Evolutionary conservation across 768 basidiomycete genomes (phyloP), one percentile per base, ranked within the genome.

Genomic region (Cystoderma amianthinum): DNA sequence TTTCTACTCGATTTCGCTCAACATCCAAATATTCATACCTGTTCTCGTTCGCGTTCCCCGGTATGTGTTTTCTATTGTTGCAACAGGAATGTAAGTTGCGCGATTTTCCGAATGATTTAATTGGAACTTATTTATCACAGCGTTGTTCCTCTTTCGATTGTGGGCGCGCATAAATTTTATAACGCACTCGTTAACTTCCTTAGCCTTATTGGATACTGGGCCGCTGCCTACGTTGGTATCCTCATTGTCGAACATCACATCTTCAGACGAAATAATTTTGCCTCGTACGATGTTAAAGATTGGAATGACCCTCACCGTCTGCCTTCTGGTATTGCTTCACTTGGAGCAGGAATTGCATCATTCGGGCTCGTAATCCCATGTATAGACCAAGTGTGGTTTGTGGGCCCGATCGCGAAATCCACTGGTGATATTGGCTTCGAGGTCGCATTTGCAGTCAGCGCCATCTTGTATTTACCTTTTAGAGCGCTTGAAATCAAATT

Each of bases 341-440:
- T 88, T 5, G 57, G 57, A 0, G 75, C 87, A 2, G 66, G 62
- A 6, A 36, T 74, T 3, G 55, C 71, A 37, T 71, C 78, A 2
- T 78, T 82, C 39, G 76, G 64, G 9, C 64, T 87, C 5, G 60
- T 82, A 10, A 61, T 89, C 11, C 78, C 83, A 3, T 72, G 69
- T 40, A 90, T 90, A 79, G 60, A 75, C 46, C 85, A 90, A 58
- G 76, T 74, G 19, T 90, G 83, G 85, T 90, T 76, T 51, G 64
- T 68, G 0, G 88, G 88, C 1, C 86, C 86, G 5, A 80, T 90
- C 34, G 88, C 80, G 7, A 54, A 63, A 46, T 65, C 47, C 5
- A 71, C 84, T 13, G 88, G 88, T 1, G 88, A 91, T 60, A 80
- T 91, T 42, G 87, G 85, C n/a, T 86, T 90, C 46, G 85, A 87